These are phyloP conservation scores for Solanum arcanum DNA, from an alignment of 257 asterid genomes.

Conservation along the genomic window DNA sequence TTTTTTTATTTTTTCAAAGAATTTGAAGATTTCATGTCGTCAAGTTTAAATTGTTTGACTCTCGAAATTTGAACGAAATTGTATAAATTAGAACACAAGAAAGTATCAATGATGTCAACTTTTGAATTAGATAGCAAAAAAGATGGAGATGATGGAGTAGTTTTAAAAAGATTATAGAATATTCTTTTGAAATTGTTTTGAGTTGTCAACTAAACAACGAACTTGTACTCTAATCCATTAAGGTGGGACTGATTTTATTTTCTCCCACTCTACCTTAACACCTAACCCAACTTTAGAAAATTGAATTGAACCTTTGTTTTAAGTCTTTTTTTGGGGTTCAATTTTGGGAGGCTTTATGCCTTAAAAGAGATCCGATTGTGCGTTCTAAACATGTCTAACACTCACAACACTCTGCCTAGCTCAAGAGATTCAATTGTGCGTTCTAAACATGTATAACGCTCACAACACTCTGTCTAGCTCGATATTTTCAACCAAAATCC, in stretches of 20 bases:
- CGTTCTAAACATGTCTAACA: not conserved
- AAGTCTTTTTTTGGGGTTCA: not conserved
- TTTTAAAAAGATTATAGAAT: not conserved
- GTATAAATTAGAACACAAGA: not conserved
- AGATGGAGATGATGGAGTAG: constrained; percentile 31
- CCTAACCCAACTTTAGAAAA: not conserved
- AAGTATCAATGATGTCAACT: not conserved
- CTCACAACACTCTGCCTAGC: not conserved
- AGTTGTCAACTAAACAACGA: constrained; percentile 31
- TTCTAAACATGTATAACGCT: not conserved
- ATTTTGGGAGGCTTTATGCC: not conserved
- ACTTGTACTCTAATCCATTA: constrained; percentile 45
- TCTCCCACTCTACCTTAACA: not conserved
- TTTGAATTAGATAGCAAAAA: constrained; percentile 7
- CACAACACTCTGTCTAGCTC: not conserved
- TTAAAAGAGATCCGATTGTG: not conserved
- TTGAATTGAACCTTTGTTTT: not conserved
- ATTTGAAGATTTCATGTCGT: not conserved
- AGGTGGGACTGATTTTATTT: not conserved
- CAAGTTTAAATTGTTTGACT: too few species aligned
- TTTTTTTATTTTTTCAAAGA: not conserved
- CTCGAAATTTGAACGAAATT: not conserved
- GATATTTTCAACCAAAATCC: not conserved
- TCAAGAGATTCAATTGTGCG: not conserved
- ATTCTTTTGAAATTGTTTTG: not conserved